Evolutionary conservation across 2,329 filamentous ascomycete species (phyloP).

Genomic region (Rutstroemia sydowiana): DNA sequence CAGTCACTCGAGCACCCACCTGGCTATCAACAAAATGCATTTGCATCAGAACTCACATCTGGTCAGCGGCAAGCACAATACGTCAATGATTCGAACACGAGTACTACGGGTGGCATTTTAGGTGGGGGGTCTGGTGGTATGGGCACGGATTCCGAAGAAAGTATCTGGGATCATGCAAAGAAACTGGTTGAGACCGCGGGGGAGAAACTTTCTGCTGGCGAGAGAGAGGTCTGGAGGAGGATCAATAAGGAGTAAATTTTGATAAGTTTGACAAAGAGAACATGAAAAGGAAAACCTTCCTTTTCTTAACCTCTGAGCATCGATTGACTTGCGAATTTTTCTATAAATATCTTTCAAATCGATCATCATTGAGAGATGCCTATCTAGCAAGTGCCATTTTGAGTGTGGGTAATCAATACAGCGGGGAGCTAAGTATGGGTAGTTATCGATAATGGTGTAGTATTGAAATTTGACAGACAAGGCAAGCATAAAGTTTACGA

Average conservation of each 20-base stretch:
- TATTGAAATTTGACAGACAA: too few species aligned
- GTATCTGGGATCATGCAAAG: constrained; percentile 48
- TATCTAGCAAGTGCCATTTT: too few species aligned
- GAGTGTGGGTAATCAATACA: too few species aligned
- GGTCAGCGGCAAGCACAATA: constrained; percentile 34
- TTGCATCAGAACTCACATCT: constrained; percentile 44
- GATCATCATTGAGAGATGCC: too few species aligned
- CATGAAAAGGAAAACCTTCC: background rate
- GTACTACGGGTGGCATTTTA: constrained; percentile 29
- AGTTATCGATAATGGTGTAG: too few species aligned
- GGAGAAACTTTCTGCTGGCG: constrained; percentile 48
- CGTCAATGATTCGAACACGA: constrained; percentile 12
- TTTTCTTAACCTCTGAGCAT: too few species aligned
- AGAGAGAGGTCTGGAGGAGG: constrained; percentile 55
- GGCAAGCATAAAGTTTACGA: too few species aligned
- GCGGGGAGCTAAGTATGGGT: too few species aligned
- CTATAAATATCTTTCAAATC: too few species aligned
- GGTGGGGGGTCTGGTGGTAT: background rate
- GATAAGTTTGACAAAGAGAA: background rate
- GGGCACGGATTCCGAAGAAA: constrained; percentile 18
- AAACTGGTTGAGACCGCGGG: constrained; percentile 51
- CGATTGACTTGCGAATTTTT: too few species aligned
- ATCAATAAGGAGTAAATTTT: constrained; percentile 42
- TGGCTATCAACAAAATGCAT: constrained; percentile 50
- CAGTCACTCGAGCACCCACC: constrained; percentile 28